These are phyloP conservation scores for Vicia sativa DNA, from an alignment of 306 rosid genomes.

Conservation along the genomic window DNA sequence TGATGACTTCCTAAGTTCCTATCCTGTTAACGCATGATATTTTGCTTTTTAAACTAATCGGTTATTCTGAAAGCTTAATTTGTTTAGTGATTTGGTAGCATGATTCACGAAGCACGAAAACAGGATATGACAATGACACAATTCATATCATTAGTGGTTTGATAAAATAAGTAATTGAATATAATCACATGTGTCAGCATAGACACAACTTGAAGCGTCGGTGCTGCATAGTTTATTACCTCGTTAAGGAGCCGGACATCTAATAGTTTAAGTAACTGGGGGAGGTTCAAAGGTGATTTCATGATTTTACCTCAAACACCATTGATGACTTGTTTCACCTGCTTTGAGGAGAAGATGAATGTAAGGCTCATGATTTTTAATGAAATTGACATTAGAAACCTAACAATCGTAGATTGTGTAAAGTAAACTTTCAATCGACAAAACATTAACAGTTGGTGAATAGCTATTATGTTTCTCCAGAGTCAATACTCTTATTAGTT, in stretches of 20 bases:
- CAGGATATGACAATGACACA: background rate
- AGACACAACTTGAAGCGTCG: background rate
- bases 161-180: too few relatives aligned
- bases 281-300: background rate
- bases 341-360: background rate
- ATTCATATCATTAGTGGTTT: too few relatives aligned
- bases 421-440: background rate
- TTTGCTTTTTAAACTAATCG: constrained; percentile 15
- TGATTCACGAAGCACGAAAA: background rate
- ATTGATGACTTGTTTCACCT: background rate
- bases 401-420: background rate
- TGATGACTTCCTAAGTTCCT: background rate
- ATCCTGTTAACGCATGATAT: background rate
- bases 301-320: background rate
- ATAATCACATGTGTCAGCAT: background rate
- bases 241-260: background rate
- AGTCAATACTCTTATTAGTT: background rate
- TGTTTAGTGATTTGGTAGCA: background rate
- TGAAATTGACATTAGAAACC: background rate
- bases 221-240: background rate
- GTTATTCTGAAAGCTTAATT: constrained; percentile 9
- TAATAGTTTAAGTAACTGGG: background rate
- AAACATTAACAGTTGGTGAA: background rate
- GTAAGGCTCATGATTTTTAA: background rate
- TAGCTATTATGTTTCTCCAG: background rate